These are phyloP conservation scores for Phytophthora citrophthora DNA, from an alignment of 352 stramenopile species.

Conservation along the genomic window DNA sequence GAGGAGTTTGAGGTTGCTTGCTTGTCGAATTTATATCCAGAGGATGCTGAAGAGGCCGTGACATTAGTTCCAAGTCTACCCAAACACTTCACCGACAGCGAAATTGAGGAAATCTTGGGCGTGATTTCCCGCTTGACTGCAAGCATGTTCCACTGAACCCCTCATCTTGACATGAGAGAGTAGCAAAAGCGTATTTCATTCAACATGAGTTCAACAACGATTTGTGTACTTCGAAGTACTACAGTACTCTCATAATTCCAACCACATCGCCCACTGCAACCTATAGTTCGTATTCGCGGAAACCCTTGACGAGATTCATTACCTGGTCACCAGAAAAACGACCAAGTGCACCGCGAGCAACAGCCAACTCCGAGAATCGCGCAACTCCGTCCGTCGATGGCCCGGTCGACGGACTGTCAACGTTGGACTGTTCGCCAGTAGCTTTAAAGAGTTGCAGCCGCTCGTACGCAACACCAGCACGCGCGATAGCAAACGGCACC, in stretches of 20 bases:
- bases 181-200: constrained; percentile 9
- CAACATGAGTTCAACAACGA: constrained; percentile 18
- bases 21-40: constrained; percentile 85
- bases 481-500: constrained; percentile 81
- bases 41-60: constrained; percentile 84
- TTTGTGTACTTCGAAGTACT: constrained; percentile 8
- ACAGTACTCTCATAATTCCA: constrained; percentile 12
- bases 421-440: constrained; percentile 2
- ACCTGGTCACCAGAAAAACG: constrained; percentile 87
- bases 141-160: constrained; percentile 62
- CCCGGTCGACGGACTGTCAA: constrained; percentile 9
- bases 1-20: constrained; percentile 89
- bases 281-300: constrained; percentile 57
- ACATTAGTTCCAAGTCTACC: constrained; percentile 83
- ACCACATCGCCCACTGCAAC: constrained; percentile 9
- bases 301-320: constrained; percentile 84
- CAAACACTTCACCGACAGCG: constrained; percentile 80
- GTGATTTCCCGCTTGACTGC: constrained; percentile 80
- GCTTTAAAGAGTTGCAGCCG: constrained; percentile 35
- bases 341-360: constrained; percentile 71
- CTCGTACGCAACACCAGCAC: constrained; percentile 43
- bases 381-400: constrained; percentile 60
- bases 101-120: constrained; percentile 86
- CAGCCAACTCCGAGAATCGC: constrained; percentile 73
- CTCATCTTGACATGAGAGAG: background rate